Evolutionary conservation across 2,329 filamentous ascomycete species (phyloP).

Genomic region (Xylariaceae sp.): DNA sequence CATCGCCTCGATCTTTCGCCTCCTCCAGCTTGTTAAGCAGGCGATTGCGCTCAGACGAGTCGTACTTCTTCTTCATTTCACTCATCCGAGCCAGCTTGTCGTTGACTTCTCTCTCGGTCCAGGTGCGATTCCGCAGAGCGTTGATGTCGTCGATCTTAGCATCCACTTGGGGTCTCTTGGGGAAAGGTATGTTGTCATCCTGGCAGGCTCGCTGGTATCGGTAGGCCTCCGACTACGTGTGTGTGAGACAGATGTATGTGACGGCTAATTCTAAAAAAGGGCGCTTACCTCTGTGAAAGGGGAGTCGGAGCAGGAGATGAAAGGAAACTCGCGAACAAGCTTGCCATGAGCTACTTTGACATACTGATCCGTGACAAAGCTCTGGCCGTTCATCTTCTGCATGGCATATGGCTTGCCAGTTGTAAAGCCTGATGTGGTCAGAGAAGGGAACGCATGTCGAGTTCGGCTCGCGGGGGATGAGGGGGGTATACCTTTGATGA

Average conservation of each 20-base stretch:
- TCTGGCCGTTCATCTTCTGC: conserved; percentile 68
- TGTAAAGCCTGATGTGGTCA: conserved; percentile 59
- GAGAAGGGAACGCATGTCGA: too few species aligned
- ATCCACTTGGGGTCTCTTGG: conserved; percentile 67
- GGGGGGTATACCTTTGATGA: conserved; percentile 69
- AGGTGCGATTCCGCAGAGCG: conserved; percentile 71
- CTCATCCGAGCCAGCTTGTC: conserved; percentile 73
- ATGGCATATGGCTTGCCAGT: conserved; percentile 82
- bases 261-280: neutral
- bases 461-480: neutral
- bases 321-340: conserved; percentile 79
- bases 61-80: conserved; percentile 63
- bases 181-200: conserved; percentile 69
- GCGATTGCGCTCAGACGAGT: conserved; percentile 65
- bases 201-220: conserved; percentile 75
- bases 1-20: conserved; percentile 63
- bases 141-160: conserved; percentile 81
- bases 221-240: conserved; percentile 67
- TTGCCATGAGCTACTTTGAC: conserved; percentile 79
- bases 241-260: conserved; percentile 22
- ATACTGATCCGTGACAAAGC: conserved; percentile 83
- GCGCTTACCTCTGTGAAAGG: conserved; percentile 72
- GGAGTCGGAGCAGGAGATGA: conserved; percentile 84
- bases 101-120: conserved; percentile 80
- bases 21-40: conserved; percentile 64